Base-by-base conservation (phyloP, 257 asterid species). In the Perilla frutescens region DNA sequence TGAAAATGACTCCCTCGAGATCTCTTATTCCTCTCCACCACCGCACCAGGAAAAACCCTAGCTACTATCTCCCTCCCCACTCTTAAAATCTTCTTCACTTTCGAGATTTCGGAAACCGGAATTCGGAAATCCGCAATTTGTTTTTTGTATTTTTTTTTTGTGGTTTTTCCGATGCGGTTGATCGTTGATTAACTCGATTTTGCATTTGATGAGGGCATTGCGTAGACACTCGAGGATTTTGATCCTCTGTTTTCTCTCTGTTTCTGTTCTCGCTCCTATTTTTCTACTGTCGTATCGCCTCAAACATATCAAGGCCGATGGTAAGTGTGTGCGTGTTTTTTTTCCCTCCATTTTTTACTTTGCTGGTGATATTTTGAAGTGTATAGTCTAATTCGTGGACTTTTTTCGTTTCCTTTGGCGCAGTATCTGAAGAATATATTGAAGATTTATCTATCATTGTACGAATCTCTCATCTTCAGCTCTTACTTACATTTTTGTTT, bases 401-500 rank as follows among this genome's bases (percentile, higher is more conserved):
- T 77, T 45, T 37, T 10, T 40, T 45, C 11, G 55, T 68, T 48
- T 15, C 49, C 26, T 74, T 76, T 69, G 71, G 20, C 83, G 88
- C 96, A 91, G 99, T 37, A 41, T 74, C 90, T 10, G 74, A 45
- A 57, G 90, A 75, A 26, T 87, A 77, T 31, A 83, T 82, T 53
- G 95, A 90, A 82, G 99, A 92, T 84, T 92, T 95, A 70, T 86
- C 98, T 0, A 76, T 87, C 82, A 83, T 91, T 69, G 97, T 91
- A 85, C 43, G 89, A 66, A 48, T 80, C 75, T 60, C 77, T 66
- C 62, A 74, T 59, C 65, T 61, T 54, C 11, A 43, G 8, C 14
- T 37, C 73, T 66, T 54, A 4, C 55, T 51, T 31, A 8, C 40
- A n/a, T 51, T 56, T 15, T 56, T 73, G 10, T 48, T 60, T 65